Evolutionary conservation across 2,329 filamentous ascomycete species (phyloP).

Genomic region (Neobulgaria alba): DNA sequence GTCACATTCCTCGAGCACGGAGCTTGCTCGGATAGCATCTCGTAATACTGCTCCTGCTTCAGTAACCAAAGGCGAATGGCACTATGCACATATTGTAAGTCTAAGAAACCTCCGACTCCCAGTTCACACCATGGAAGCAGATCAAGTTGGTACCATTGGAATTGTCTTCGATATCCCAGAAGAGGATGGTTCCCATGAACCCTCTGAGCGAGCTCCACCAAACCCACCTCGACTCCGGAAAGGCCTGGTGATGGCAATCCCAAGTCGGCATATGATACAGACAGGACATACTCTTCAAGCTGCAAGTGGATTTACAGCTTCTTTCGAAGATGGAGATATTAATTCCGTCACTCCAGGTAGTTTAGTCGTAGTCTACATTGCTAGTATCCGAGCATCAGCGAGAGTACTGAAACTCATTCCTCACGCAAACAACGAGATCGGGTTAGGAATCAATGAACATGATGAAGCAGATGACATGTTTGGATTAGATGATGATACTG

Average conservation of each 20-base stretch:
- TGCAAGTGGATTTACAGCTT: slow-evolving; percentile 61
- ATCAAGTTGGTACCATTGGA: slow-evolving; percentile 86
- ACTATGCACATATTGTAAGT: slow-evolving; percentile 70
- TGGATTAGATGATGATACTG: slow-evolving; percentile 41
- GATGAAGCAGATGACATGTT: slow-evolving; percentile 43
- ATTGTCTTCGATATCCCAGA: slow-evolving; percentile 49
- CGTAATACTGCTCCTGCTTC: slow-evolving; percentile 45
- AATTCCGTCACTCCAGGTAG: slow-evolving; percentile 57
- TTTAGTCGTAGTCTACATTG: slow-evolving; percentile 74
- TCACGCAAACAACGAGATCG: slow-evolving; percentile 20
- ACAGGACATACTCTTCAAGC: slow-evolving; percentile 52
- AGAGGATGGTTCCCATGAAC: slow-evolving; percentile 27
- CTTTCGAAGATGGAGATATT: slow-evolving; percentile 57
- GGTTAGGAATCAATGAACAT: not conserved
- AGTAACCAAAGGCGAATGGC: slow-evolving; percentile 61
- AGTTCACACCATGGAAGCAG: slow-evolving; percentile 63
- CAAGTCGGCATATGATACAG: slow-evolving; percentile 48
- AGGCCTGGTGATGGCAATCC: slow-evolving; percentile 72
- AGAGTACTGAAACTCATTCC: slow-evolving; percentile 50
- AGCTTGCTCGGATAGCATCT: slow-evolving; percentile 43
- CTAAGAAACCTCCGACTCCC: slow-evolving; percentile 82
- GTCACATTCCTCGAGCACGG: slow-evolving; percentile 45
- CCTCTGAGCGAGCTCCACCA: slow-evolving; percentile 25
- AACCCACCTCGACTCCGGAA: slow-evolving; percentile 49
- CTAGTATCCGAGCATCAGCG: slow-evolving; percentile 76